phyloP scores from a whole-genome alignment of 1,284 basidiomycete genomes.

The Athelia sp. region DNA sequence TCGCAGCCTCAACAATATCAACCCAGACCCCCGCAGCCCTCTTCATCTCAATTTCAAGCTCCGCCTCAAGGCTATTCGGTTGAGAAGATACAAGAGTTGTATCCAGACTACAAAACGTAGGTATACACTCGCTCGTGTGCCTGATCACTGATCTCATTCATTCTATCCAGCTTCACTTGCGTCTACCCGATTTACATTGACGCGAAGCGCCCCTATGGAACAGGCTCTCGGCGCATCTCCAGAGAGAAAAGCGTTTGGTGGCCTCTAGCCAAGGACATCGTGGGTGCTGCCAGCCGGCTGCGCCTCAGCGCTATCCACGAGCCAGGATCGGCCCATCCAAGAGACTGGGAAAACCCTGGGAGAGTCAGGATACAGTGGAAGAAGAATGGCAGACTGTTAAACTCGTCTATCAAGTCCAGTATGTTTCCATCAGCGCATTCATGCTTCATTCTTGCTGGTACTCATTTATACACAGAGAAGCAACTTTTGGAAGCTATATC shows the following conservation, averaged over 20 bases:
- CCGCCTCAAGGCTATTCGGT: background rate
- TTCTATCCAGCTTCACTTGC: slow-evolving; percentile 74
- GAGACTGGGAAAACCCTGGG: slow-evolving; percentile 96
- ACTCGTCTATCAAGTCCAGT: slow-evolving; percentile 79
- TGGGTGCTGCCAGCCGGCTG: slow-evolving; percentile 50
- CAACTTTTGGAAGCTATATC: slow-evolving; percentile 76
- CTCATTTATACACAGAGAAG: slow-evolving; percentile 56
- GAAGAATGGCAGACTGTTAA: slow-evolving; percentile 71
- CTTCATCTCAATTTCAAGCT: slow-evolving; percentile 11
- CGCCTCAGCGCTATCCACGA: slow-evolving; percentile 54
- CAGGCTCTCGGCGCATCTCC: slow-evolving; percentile 78
- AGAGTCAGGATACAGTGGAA: slow-evolving; percentile 89
- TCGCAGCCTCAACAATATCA: slow-evolving; percentile 2
- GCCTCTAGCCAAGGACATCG: slow-evolving; percentile 64
- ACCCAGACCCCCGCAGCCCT: slow-evolving; percentile 20
- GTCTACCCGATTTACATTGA: slow-evolving; percentile 98
- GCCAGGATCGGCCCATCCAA: slow-evolving; percentile 84
- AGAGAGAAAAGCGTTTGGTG: slow-evolving; percentile 82
- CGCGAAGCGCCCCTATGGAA: slow-evolving; percentile 84
- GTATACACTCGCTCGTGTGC: slow-evolving; percentile 17
- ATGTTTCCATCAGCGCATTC: too few relatives aligned
- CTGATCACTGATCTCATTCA: background rate
- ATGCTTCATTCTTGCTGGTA: too few relatives aligned
- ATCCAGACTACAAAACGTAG: slow-evolving; percentile 60
- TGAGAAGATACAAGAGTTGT: background rate